Percentiles rank a stretch among this genome's conserved stretches.
These are phyloP conservation scores for Glaciozyma antarctica DNA, from an alignment of 768 basidiomycete genomes.

Conservation along the genomic window DNA sequence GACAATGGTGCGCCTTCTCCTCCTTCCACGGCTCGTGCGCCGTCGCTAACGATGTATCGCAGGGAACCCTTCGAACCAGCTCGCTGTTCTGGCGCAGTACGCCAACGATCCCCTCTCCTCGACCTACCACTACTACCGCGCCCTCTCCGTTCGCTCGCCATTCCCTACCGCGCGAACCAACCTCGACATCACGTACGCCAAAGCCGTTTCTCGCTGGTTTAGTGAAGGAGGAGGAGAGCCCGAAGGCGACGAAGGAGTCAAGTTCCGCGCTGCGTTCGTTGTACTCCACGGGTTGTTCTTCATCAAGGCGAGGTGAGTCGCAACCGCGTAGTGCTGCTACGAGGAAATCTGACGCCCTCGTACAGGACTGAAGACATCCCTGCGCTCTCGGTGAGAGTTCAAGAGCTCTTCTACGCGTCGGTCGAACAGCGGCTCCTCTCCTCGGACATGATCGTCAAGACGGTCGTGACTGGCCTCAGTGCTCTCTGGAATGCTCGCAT, in stretches of 20 bases:
- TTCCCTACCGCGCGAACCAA: conserved; percentile 85
- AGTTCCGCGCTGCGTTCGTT: conserved; percentile 64
- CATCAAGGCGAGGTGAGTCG: conserved; percentile 43
- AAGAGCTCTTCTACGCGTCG: conserved; percentile 52
- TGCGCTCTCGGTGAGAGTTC: conserved; percentile 47
- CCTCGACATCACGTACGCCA: conserved; percentile 59
- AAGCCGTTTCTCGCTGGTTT: conserved; percentile 52
- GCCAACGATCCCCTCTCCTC: conserved; percentile 70
- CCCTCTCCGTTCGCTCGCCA: conserved; percentile 72
- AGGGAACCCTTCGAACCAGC: conserved; percentile 81
- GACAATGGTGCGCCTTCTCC: conserved; percentile 54
- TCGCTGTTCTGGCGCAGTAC: conserved; percentile 84
- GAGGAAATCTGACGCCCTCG: neutral
- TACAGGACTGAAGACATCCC: conserved; percentile 25
- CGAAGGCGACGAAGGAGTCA: conserved; percentile 42
- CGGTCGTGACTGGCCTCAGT: conserved; percentile 63
- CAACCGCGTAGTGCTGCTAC: neutral
- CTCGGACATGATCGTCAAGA: conserved; percentile 64
- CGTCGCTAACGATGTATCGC: neutral
- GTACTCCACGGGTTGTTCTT: conserved; percentile 61
- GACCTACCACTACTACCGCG: conserved; percentile 78
- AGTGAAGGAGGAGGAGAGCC: conserved; percentile 38
- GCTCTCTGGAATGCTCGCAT: conserved; percentile 78
- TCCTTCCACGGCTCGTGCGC: neutral
- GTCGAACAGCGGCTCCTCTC: conserved; percentile 62